Conservation (phyloP, 176 grass and related monocot genomes). For the Poa annua region DNA sequence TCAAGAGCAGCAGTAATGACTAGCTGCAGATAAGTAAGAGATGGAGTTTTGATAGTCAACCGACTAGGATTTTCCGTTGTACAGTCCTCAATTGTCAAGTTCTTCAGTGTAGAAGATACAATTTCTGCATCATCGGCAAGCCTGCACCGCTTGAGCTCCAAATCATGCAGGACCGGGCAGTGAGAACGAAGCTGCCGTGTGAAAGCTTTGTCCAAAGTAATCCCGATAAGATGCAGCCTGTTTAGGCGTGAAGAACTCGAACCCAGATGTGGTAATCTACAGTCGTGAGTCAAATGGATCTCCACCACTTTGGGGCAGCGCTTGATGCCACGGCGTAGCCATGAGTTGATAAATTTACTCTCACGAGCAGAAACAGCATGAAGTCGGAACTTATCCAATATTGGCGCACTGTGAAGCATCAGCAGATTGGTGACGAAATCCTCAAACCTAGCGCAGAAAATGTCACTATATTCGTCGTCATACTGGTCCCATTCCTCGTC, state of each 20-base stretch:
- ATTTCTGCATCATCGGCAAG: background rate
- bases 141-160: background rate
- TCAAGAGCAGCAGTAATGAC: background rate
- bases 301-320: conserved; percentile 5
- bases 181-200: background rate
- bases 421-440: conserved; percentile 10
- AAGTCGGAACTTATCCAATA: background rate
- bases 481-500: too few relatives aligned
- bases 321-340: conserved; percentile 13
- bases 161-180: conserved; percentile 32
- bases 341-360: background rate
- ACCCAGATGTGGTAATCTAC: background rate
- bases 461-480: background rate
- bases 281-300: background rate
- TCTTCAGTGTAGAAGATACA: conserved; percentile 15
- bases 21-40: conserved; percentile 7
- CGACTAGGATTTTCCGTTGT: background rate
- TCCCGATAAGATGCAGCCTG: background rate
- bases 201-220: conserved; percentile 7
- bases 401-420: background rate
- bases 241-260: background rate
- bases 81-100: conserved; percentile 18
- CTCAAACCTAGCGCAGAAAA: background rate
- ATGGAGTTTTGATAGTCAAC: conserved; percentile 16
- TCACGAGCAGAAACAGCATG: background rate